phyloP scores from a whole-genome alignment of 306 rosid species.

The Dalbergia oliveri region DNA sequence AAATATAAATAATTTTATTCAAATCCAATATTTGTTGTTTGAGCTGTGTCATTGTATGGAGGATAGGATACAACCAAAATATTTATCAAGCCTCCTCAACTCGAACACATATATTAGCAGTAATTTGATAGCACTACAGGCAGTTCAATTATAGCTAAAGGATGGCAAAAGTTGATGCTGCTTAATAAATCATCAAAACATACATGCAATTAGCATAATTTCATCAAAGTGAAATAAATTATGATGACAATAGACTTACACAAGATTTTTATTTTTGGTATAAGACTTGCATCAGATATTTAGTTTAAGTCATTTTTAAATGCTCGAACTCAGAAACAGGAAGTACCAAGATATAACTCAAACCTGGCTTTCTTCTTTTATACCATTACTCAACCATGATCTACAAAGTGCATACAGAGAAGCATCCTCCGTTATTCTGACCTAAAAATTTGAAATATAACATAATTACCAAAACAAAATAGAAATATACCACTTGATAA shows the following conservation, averaged over 20 bases:
- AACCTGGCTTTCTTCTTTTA: constrained; percentile 66
- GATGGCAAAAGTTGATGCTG: constrained; percentile 11
- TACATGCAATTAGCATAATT: constrained; percentile 12
- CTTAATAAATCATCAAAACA: constrained; percentile 29
- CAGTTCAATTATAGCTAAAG: background rate
- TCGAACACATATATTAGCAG: background rate
- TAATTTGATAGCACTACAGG: background rate
- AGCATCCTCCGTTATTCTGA: constrained; percentile 66
- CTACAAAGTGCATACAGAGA: constrained; percentile 74
- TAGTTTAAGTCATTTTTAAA: background rate
- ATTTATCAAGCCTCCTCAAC: constrained; percentile 3
- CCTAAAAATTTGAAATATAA: constrained; percentile 52
- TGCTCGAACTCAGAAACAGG: background rate
- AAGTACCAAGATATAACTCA: constrained; percentile 19
- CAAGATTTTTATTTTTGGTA: too few relatives aligned
- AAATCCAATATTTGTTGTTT: background rate
- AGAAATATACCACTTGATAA: constrained; percentile 24
- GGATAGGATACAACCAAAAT: background rate
- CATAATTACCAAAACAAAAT: constrained; percentile 16
- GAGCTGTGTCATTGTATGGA: too few relatives aligned
- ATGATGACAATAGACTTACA: too few relatives aligned
- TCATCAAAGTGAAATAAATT: constrained; percentile 18
- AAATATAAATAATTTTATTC: background rate
- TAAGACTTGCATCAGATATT: too few relatives aligned
- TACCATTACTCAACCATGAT: constrained; percentile 73